Evolutionary conservation across 768 basidiomycete genomes (phyloP).

Genomic region (Myochromella boudieri): DNA sequence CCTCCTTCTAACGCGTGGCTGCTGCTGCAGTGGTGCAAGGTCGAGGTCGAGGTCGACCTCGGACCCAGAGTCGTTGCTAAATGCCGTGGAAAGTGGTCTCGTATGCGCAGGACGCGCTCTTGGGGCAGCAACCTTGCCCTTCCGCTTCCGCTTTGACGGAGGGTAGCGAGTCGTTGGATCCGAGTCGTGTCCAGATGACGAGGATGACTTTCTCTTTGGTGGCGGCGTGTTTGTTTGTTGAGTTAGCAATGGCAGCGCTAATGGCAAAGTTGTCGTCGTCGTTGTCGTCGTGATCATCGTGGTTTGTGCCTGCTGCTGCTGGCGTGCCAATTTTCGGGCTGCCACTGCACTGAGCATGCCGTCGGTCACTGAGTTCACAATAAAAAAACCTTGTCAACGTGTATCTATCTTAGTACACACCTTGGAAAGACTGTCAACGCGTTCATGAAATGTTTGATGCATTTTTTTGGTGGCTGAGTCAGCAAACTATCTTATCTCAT

Average conservation of each 20-base stretch:
- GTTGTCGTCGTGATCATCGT: constrained; percentile 15
- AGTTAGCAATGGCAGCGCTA: constrained; percentile 6
- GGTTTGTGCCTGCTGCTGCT: constrained; percentile 22
- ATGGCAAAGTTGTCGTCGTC: constrained; percentile 10
- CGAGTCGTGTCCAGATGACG: no score
- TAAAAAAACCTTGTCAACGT: no score
- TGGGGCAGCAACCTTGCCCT: constrained; percentile 15
- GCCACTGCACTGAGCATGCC: constrained; percentile 77
- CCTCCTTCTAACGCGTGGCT: constrained; percentile 13
- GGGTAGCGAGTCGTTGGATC: no score
- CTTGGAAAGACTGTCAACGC: no score
- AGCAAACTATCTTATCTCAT: no score
- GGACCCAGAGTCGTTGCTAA: constrained; percentile 29
- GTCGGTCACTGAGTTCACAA: no score
- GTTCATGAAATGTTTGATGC: no score
- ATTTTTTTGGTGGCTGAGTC: no score
- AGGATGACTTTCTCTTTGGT: constrained; percentile 16
- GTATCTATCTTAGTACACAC: no score
- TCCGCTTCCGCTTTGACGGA: constrained; percentile 22
- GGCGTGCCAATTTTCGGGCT: constrained; percentile 61
- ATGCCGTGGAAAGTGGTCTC: constrained; percentile 27
- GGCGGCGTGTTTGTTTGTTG: constrained; percentile 42
- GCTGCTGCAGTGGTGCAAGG: constrained; percentile 26
- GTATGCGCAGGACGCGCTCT: constrained; percentile 27
- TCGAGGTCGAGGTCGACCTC: constrained; percentile 39